phyloP scores from a whole-genome alignment of 1,284 basidiomycete genomes.

The Lignosus rhinocerotis region DNA sequence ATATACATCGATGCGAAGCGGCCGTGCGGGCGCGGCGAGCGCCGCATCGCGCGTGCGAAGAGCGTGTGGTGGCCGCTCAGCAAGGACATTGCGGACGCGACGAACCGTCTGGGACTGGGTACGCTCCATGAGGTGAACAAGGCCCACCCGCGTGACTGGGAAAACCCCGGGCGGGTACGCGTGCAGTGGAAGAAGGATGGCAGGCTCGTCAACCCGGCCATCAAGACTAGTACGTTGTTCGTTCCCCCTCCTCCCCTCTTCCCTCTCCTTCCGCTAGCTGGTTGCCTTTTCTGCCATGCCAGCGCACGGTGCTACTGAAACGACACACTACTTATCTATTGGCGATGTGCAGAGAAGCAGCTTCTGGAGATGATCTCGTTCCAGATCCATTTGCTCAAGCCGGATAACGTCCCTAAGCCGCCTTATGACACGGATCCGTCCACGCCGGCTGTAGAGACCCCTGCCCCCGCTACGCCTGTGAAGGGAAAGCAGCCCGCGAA shows the following conservation, averaged over 20 bases:
- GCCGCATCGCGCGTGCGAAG: constrained; percentile 79
- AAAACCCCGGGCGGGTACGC: constrained; percentile 91
- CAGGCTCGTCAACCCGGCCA: constrained; percentile 63
- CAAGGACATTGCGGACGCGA: constrained; percentile 88
- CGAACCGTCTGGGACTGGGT: constrained; percentile 72
- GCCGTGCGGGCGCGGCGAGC: constrained; percentile 78
- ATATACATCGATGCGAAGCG: constrained; percentile 97
- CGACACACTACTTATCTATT: constrained; percentile 8
- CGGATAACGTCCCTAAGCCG: constrained; percentile 68
- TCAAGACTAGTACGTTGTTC: constrained; percentile 75
- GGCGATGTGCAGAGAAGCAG: constrained; percentile 67
- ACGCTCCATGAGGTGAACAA: constrained; percentile 88
- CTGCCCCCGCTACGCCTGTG: constrained; percentile 29
- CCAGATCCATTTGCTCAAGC: constrained; percentile 75
- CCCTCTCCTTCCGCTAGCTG: background rate
- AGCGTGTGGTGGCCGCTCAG: constrained; percentile 94
- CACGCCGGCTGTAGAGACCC: constrained; percentile 23
- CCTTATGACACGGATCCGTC: constrained; percentile 49
- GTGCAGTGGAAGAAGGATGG: constrained; percentile 90
- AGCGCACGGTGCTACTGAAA: no score
- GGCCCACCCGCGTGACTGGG: constrained; percentile 94
- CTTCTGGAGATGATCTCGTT: constrained; percentile 75
- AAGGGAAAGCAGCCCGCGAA: constrained; percentile 49
- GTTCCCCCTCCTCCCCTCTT: background rate
- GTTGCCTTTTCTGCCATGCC: background rate